phyloP scores from a whole-genome alignment of 2,329 filamentous ascomycete species.

The Scytalidium lignicola region DNA sequence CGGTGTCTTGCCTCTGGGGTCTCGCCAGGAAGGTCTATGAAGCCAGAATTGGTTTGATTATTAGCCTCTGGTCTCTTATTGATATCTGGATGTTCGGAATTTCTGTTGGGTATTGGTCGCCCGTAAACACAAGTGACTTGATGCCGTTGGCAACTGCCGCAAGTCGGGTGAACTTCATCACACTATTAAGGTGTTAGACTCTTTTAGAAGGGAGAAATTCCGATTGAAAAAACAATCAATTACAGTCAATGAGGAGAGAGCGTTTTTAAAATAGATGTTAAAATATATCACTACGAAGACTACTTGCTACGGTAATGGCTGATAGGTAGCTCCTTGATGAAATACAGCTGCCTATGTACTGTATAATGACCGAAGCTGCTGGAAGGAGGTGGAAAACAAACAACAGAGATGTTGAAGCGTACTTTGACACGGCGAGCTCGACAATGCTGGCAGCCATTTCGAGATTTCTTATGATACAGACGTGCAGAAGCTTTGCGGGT shows the following conservation, averaged over 20 bases:
- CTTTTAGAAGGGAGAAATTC: not conserved
- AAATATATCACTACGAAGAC: too few species aligned
- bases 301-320: too few species aligned
- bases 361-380: too few species aligned
- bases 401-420: not conserved
- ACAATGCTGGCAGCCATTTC: constrained; percentile 26
- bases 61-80: not conserved
- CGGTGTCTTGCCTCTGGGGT: constrained; percentile 10
- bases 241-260: too few species aligned
- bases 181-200: constrained; percentile 10
- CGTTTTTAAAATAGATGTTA: too few species aligned
- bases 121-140: constrained; percentile 12
- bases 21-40: not conserved
- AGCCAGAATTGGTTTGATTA: not conserved
- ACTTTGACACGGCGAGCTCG: constrained; percentile 28
- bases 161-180: constrained; percentile 18
- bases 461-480: constrained; percentile 29
- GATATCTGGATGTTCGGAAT: not conserved
- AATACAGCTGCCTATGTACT: too few species aligned
- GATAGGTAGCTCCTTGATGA: too few species aligned
- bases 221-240: too few species aligned
- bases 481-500: constrained; percentile 8
- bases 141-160: constrained; percentile 15
- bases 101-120: not conserved
- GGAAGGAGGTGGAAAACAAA: not conserved